Conservation (phyloP, 345 rosid genomes). For the Geranium brycei region DNA sequence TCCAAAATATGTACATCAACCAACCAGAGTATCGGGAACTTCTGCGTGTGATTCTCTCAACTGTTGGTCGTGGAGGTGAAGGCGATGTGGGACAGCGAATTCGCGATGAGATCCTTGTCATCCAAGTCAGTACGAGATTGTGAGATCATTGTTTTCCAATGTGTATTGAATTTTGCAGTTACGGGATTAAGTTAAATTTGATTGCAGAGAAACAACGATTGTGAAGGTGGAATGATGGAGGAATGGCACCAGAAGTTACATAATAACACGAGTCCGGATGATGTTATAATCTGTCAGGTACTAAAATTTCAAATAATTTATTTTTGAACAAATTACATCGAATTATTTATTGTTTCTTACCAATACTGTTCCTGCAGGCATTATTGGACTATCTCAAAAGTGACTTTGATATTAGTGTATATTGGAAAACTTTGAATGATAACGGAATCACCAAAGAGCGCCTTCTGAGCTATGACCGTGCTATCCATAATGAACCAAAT, state of each 20-base stretch:
- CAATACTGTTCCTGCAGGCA: slow-evolving; percentile 42
- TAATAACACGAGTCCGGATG: slow-evolving; percentile 99
- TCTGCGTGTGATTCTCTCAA: slow-evolving; percentile 74
- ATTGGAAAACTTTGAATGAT: slow-evolving; percentile 94
- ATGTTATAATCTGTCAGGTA: slow-evolving; percentile 96
- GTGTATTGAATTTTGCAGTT: too few relatives aligned
- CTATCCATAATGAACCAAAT: slow-evolving; percentile 72
- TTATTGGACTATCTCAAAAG: slow-evolving; percentile 58
- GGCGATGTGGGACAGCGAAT: slow-evolving; percentile 99
- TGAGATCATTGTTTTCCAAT: too few relatives aligned
- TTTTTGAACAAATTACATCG: neutral
- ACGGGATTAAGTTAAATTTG: neutral
- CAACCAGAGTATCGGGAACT: slow-evolving; percentile 62
- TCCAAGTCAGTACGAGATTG: slow-evolving; percentile 46
- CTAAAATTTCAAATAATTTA: slow-evolving; percentile 4
- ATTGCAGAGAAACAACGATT: slow-evolving; percentile 71
- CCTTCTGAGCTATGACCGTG: slow-evolving; percentile 95
- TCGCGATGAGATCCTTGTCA: slow-evolving; percentile 90
- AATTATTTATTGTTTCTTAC: neutral
- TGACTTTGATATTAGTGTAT: slow-evolving; percentile 67
- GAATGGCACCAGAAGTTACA: slow-evolving; percentile 99
- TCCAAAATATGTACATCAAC: slow-evolving; percentile 47
- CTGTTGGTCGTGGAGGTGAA: slow-evolving; percentile 98
- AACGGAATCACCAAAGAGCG: slow-evolving; percentile 90
- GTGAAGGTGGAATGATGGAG: slow-evolving; percentile 99